Evolutionary conservation across 169 alveolate genomes (phyloP).

Genomic region (Plasmodium blacklocki): DNA sequence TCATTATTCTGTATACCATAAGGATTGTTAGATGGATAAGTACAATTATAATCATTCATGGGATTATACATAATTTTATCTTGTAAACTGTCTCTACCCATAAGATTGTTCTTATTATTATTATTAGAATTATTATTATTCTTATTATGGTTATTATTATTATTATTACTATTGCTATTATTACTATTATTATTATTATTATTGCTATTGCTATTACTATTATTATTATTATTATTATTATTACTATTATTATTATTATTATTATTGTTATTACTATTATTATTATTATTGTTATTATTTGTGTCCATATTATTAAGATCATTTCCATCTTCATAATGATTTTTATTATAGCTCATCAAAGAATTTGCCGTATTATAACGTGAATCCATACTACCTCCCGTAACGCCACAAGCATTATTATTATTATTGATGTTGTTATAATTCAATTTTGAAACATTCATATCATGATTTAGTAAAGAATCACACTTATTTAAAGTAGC

Average conservation of each 20-base stretch:
- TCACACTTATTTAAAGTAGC: neutral
- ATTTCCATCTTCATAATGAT: neutral
- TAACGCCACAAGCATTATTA: neutral
- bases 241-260: neutral
- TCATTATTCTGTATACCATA: neutral
- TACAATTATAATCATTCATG: conserved; percentile 7
- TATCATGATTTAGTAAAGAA: neutral
- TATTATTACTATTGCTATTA: neutral
- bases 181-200: neutral
- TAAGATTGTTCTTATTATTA: neutral
- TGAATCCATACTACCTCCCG: neutral
- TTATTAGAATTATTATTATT: neutral
- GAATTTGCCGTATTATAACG: neutral
- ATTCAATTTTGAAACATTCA: neutral
- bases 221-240: neutral
- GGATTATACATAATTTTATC: neutral
- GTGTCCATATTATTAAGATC: neutral
- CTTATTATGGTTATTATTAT: neutral
- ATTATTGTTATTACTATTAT: neutral
- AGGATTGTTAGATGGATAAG: neutral
- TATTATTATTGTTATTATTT: neutral
- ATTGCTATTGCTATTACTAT: neutral
- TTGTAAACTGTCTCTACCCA: neutral
- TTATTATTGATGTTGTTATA: neutral
- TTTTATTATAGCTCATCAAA: neutral